These are phyloP conservation scores for Coniochaeta sp. DNA, from an alignment of 2,329 filamentous ascomycete genomes.

Conservation along the genomic window DNA sequence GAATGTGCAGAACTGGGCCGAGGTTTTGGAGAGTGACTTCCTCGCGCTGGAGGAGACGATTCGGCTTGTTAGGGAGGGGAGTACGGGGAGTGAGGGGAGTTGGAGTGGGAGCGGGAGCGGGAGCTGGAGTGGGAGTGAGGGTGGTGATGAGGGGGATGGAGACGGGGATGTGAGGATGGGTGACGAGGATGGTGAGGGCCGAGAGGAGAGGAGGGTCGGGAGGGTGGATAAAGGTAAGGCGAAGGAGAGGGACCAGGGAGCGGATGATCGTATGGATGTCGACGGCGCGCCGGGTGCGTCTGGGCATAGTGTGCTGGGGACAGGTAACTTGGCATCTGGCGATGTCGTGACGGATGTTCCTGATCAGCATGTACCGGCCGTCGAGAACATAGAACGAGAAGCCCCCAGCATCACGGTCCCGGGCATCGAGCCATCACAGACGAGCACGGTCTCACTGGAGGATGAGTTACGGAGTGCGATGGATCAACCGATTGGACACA, in stretches of 20 bases:
- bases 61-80: constrained; percentile 37
- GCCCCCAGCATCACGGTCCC: not conserved
- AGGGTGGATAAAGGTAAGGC: constrained; percentile 3
- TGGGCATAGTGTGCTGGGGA: not conserved
- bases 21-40: constrained; percentile 66
- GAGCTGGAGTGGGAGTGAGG: constrained; percentile 8
- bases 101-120: constrained; percentile 7
- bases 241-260: constrained; percentile 2
- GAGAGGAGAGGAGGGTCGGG: not conserved
- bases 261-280: not conserved
- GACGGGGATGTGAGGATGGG: constrained; percentile 1
- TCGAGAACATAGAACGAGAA: not conserved
- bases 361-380: constrained; percentile 4
- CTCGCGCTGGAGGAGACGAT: constrained; percentile 58
- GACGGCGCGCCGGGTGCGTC: not conserved
- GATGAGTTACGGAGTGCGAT: not conserved
- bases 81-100: constrained; percentile 17
- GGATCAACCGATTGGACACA: not conserved
- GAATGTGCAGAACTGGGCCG: constrained; percentile 81
- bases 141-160: not conserved
- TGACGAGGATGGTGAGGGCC: not conserved
- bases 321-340: not conserved
- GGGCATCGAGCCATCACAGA: not conserved
- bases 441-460: not conserved
- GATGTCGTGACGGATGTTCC: not conserved